Conservation (phyloP, 805 yeast genomes). For the Candida vaughaniae region DNA sequence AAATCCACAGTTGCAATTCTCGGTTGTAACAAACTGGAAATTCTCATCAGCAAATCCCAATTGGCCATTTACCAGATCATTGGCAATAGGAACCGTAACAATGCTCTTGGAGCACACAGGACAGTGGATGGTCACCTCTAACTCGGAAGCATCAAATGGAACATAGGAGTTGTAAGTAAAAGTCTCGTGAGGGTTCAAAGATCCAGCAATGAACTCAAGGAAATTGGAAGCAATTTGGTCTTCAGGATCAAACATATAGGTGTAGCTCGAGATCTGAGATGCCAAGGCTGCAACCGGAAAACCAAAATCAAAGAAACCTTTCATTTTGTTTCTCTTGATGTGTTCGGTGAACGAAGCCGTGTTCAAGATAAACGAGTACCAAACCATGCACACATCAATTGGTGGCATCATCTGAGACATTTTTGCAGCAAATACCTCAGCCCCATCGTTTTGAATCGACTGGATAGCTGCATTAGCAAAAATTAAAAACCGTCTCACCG, state of each 20-base stretch:
- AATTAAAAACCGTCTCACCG: conserved; percentile 20
- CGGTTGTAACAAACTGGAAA: conserved; percentile 2
- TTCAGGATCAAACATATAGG: conserved; percentile 9
- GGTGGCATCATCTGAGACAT: conserved; percentile 17
- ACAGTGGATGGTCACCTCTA: conserved; percentile 11
- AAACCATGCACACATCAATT: conserved; percentile 22
- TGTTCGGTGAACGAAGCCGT: conserved; percentile 17
- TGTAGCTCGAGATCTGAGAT: conserved; percentile 8
- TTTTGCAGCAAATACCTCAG: neutral
- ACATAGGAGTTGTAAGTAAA: conserved; percentile 6
- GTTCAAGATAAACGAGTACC: conserved; percentile 23
- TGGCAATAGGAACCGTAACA: conserved; percentile 10
- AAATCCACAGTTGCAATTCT: conserved; percentile 17
- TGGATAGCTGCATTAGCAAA: conserved; percentile 16
- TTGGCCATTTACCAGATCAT: neutral
- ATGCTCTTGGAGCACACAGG: conserved; percentile 13
- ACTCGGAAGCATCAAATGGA: conserved; percentile 4
- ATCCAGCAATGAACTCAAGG: neutral
- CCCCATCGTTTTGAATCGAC: neutral
- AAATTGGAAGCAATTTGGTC: neutral
- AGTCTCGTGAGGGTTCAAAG: conserved; percentile 2
- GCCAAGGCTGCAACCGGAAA: conserved; percentile 17
- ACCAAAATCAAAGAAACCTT: conserved; percentile 15
- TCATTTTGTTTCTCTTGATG: conserved; percentile 15
- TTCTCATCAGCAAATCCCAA: conserved; percentile 13